These are phyloP conservation scores for Cladorrhinum sp. DNA, from an alignment of 2,329 filamentous ascomycete genomes.

Conservation along the genomic window DNA sequence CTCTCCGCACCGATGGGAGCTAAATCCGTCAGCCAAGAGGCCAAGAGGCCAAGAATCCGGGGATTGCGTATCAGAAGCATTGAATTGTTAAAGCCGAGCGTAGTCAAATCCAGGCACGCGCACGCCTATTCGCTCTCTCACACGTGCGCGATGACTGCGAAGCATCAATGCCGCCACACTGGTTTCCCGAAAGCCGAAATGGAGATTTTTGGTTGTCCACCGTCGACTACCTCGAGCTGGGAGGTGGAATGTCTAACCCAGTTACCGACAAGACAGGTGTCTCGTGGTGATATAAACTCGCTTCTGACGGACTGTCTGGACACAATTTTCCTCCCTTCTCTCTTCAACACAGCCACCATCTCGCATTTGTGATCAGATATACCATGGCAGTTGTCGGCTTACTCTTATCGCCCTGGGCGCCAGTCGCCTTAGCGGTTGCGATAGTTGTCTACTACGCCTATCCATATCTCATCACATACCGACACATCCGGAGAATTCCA, in stretches of 20 bases:
- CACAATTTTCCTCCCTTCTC: not conserved
- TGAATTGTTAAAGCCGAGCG: conserved; percentile 15
- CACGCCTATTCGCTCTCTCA: not conserved
- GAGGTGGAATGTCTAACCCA: too few relatives aligned
- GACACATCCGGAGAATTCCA: conserved; percentile 52
- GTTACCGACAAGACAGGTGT: not conserved
- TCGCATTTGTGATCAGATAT: not conserved
- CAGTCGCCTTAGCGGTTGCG: conserved; percentile 45
- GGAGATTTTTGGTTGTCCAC: not conserved
- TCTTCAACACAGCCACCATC: not conserved
- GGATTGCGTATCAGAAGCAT: conserved; percentile 12
- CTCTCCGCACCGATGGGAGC: conserved; percentile 15
- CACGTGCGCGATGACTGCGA: conserved; percentile 1
- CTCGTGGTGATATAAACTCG: not conserved
- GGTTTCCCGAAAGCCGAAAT: conserved; percentile 3
- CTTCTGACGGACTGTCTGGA: not conserved
- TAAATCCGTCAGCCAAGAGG: conserved; percentile 12
- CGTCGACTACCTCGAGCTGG: not conserved
- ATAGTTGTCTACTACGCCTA: conserved; percentile 55
- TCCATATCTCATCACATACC: conserved; percentile 56
- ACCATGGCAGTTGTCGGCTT: conserved; percentile 25
- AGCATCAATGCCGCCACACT: not conserved
- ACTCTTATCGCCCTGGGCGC: conserved; percentile 44
- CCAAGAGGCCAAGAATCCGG: conserved; percentile 5
- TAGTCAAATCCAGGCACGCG: too few relatives aligned